A percentile compares a stretch with the other conserved stretches of the same genome.
phyloP scores from a whole-genome alignment of 768 basidiomycete species.

The Filobasidium wieringae region DNA sequence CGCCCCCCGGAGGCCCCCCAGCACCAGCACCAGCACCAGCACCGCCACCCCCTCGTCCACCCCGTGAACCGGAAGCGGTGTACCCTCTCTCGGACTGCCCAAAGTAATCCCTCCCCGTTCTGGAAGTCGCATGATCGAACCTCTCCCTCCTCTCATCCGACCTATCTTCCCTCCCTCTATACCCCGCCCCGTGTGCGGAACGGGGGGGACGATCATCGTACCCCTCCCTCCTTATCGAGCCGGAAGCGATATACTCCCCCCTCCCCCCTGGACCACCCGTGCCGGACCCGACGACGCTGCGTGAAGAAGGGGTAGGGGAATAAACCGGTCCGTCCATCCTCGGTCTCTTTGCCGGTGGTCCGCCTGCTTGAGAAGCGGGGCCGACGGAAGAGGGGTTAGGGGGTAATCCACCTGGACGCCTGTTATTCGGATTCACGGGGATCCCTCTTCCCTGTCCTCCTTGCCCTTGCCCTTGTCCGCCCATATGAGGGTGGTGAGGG shows the following conservation, averaged over 20 bases:
- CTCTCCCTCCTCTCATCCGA: not conserved
- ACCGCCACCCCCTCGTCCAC: slow-evolving; percentile 3
- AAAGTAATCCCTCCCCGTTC: no score
- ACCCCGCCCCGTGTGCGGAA: slow-evolving; percentile 2
- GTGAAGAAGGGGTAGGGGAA: not conserved
- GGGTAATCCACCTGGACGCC: not conserved
- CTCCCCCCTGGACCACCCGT: not conserved
- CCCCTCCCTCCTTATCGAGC: not conserved
- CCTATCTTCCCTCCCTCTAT: slow-evolving; percentile 2
- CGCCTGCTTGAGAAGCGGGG: not conserved
- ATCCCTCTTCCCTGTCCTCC: not conserved
- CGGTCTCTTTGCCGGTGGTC: slow-evolving; percentile 77
- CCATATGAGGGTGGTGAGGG: not conserved
- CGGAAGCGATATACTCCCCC: not conserved
- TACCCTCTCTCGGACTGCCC: no score
- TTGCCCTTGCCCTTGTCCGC: not conserved
- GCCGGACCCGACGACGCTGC: not conserved
- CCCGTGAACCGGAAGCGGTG: no score
- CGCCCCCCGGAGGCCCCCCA: no score
- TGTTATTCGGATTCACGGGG: not conserved
- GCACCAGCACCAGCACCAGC: slow-evolving; percentile 11
- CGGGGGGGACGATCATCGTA: slow-evolving; percentile 1
- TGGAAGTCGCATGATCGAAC: not conserved
- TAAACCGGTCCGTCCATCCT: slow-evolving; percentile 59
- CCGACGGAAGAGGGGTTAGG: not conserved